phyloP scores from a whole-genome alignment of 108 stramenopile species.

The Nitzschia inconspicua region DNA sequence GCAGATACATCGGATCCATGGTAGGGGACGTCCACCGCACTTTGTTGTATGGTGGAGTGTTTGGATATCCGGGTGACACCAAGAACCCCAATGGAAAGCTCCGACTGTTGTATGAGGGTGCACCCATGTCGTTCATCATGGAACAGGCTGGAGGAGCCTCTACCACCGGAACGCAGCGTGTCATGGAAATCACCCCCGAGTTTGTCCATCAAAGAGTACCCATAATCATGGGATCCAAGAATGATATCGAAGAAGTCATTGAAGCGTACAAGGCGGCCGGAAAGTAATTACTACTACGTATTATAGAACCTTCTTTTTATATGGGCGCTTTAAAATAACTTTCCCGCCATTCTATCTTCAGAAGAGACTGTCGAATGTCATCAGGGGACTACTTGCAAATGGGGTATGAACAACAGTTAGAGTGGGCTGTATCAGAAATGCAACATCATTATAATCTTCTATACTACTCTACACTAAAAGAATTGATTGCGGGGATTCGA shows the following conservation, averaged over 20 bases:
- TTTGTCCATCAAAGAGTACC: conserved; percentile 81
- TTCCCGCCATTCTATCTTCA: too few relatives aligned
- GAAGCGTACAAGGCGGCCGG: conserved; percentile 43
- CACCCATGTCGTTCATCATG: conserved; percentile 96
- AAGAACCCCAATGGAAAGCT: conserved; percentile 87
- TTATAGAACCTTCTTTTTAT: neutral
- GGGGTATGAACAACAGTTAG: too few relatives aligned
- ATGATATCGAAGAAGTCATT: conserved; percentile 70
- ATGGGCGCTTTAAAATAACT: too few relatives aligned
- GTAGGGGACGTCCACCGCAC: conserved; percentile 99
- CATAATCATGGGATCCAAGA: conserved; percentile 77
- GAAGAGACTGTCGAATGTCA: too few relatives aligned
- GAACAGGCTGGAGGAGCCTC: conserved; percentile 93
- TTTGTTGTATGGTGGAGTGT: conserved; percentile 96
- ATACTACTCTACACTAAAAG: too few relatives aligned
- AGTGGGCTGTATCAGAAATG: too few relatives aligned
- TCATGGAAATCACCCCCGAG: conserved; percentile 67
- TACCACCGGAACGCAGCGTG: conserved; percentile 64
- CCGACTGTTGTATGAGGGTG: conserved; percentile 83
- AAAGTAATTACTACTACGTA: neutral
- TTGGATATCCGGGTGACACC: conserved; percentile 92
- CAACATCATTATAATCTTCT: too few relatives aligned
- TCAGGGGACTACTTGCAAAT: too few relatives aligned
- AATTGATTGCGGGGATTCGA: too few relatives aligned
- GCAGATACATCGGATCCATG: conserved; percentile 97